Percentiles rank a stretch among this genome's conserved stretches.
Conservation (phyloP, 2,329 filamentous ascomycete genomes). For the Stachybotrys chlorohalonatus region DNA sequence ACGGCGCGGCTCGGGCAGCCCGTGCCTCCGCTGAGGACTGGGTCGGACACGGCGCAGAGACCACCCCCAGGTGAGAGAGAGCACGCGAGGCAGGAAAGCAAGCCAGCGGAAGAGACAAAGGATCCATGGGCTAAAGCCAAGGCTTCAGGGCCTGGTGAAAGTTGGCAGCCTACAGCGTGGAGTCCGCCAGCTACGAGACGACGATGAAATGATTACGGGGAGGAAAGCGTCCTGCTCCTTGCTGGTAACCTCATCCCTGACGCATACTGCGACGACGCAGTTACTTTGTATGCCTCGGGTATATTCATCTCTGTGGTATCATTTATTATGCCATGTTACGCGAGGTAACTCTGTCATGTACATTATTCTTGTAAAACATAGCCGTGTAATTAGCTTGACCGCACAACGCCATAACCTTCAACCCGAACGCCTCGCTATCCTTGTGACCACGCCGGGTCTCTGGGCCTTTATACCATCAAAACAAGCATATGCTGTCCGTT, state of each 20-base stretch:
- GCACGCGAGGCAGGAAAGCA: not conserved
- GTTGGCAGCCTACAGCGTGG: slow-evolving; percentile 62
- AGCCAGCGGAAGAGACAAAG: slow-evolving; percentile 1
- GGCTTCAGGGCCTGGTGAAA: slow-evolving; percentile 43
- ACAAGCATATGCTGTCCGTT: too few species aligned
- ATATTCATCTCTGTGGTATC: too few species aligned
- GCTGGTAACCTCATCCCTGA: too few species aligned
- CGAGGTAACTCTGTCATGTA: not conserved
- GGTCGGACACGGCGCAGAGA: not conserved
- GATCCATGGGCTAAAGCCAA: slow-evolving; percentile 52
- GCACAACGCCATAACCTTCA: not conserved
- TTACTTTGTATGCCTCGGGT: too few species aligned
- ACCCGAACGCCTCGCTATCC: not conserved
- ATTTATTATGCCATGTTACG: too few species aligned
- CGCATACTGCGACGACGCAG: too few species aligned
- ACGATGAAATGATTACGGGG: slow-evolving; percentile 5
- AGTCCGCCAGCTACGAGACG: slow-evolving; percentile 32
- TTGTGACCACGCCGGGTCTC: not conserved
- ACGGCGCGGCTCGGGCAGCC: not conserved
- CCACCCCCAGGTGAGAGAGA: slow-evolving; percentile 1
- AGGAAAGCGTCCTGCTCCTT: too few species aligned
- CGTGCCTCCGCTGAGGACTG: not conserved
- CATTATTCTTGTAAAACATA: not conserved
- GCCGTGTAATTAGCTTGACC: not conserved
- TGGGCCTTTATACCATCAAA: too few species aligned